Evolutionary conservation across 106 monocot species (phyloP).

Genomic region (Phalaenopsis equestris): DNA sequence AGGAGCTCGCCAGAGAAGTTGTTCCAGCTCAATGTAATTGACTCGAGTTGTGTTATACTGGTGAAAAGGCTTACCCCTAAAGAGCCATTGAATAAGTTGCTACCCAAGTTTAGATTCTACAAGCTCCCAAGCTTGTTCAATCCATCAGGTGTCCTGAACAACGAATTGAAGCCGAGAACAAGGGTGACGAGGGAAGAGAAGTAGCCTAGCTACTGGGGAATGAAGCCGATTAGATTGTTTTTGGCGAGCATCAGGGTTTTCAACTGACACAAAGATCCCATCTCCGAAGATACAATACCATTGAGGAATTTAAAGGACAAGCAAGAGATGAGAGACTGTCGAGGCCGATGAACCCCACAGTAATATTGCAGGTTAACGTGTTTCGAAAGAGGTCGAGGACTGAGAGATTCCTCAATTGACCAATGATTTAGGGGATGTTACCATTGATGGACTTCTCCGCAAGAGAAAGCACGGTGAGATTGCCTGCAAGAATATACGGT

Average conservation of each 20-base stretch:
- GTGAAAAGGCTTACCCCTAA: no score
- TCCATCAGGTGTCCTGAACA: slow-evolving; percentile 16
- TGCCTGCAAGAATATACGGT: slow-evolving; percentile 33
- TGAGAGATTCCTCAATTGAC: slow-evolving; percentile 10
- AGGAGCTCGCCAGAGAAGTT: no score
- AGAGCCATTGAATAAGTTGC: no score
- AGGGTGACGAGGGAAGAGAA: slow-evolving; percentile 17
- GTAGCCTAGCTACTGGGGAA: slow-evolving; percentile 24
- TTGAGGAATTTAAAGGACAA: no score
- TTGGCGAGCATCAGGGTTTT: slow-evolving; percentile 23
- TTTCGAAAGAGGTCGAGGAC: no score
- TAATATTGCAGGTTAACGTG: background rate
- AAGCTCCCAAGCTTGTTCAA: background rate
- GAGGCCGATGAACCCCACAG: no score
- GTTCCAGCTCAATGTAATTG: no score
- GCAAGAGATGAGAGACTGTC: no score
- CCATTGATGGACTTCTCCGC: slow-evolving; percentile 40
- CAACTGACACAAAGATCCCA: background rate
- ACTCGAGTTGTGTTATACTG: no score
- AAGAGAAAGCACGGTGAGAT: slow-evolving; percentile 29
- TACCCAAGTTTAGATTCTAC: background rate
- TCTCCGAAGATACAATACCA: slow-evolving; percentile 12
- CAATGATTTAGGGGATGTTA: slow-evolving; percentile 30
- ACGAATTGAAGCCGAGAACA: slow-evolving; percentile 27
- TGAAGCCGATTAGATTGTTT: slow-evolving; percentile 23